phyloP scores from a whole-genome alignment of 495 filamentous ascomycete species.

The Daldinia caldariorum region DNA sequence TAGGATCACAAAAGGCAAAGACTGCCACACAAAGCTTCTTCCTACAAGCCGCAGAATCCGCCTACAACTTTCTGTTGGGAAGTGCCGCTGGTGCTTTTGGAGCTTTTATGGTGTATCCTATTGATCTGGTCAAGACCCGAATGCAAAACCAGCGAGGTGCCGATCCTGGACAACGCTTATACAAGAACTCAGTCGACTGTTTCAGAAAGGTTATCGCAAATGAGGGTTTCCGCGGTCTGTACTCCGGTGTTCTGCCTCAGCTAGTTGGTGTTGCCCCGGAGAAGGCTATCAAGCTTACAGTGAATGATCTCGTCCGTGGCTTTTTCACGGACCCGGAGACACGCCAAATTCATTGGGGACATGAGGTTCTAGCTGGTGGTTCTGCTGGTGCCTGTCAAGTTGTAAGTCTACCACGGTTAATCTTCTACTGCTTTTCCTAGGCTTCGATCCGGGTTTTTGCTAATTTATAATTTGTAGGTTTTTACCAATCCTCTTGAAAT shows the following conservation, averaged over 20 bases:
- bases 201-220: conserved; percentile 90
- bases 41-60: conserved; percentile 75
- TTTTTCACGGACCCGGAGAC: conserved; percentile 79
- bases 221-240: conserved; percentile 88
- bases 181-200: conserved; percentile 97
- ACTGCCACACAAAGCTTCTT: conserved; percentile 61
- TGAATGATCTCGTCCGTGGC: conserved; percentile 90
- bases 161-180: conserved; percentile 84
- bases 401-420: conserved; percentile 63
- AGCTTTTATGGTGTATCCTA: conserved; percentile 98
- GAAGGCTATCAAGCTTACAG: conserved; percentile 98
- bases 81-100: conserved; percentile 94
- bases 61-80: conserved; percentile 88
- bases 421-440: neutral
- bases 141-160: conserved; percentile 95
- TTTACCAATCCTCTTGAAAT: conserved; percentile 99
- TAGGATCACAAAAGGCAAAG: conserved; percentile 53
- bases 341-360: conserved; percentile 73
- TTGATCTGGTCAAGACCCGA: conserved; percentile 97
- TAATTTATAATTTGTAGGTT: conserved; percentile 63
- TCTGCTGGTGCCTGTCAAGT: conserved; percentile 94
- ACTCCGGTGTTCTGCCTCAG: conserved; percentile 94
- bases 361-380: conserved; percentile 90
- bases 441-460: conserved; percentile 11
- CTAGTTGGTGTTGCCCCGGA: conserved; percentile 96